Evolutionary conservation across 805 yeast species (phyloP).

Genomic region (Danielozyma ontarioensis): DNA sequence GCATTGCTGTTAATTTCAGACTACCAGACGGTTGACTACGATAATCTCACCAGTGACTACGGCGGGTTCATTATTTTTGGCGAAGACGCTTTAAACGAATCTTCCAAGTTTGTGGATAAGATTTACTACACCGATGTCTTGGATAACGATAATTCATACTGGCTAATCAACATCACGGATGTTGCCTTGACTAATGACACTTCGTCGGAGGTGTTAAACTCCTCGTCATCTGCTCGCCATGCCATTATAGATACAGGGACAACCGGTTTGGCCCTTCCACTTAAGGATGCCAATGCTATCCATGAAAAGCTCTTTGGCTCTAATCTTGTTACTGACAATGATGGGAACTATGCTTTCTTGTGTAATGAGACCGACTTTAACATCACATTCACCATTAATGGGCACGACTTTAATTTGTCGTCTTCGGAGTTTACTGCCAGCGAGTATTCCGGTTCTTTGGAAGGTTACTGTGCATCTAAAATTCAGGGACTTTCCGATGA

Average conservation of each 20-base stretch:
- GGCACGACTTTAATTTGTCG: conserved; percentile 39
- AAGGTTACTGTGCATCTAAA: conserved; percentile 58
- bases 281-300: conserved; percentile 46
- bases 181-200: conserved; percentile 20
- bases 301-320: conserved; percentile 44
- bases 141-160: conserved; percentile 33
- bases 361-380: conserved; percentile 43
- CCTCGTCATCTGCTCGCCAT: conserved; percentile 21
- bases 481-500: conserved; percentile 49
- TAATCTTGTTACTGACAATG: conserved; percentile 50
- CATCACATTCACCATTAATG: conserved; percentile 39
- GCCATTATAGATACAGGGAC: conserved; percentile 66
- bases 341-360: conserved; percentile 51
- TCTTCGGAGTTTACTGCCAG: conserved; percentile 46
- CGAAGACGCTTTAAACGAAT: conserved; percentile 9
- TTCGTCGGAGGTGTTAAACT: conserved; percentile 2
- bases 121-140: conserved; percentile 36
- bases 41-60: conserved; percentile 11
- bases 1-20: conserved; percentile 17
- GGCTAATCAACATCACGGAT: conserved; percentile 46
- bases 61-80: conserved; percentile 27
- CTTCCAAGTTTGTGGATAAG: conserved; percentile 7
- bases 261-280: conserved; percentile 53
- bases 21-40: conserved; percentile 9
- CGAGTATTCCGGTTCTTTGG: conserved; percentile 32